Evolutionary conservation across 1,284 basidiomycete species (phyloP).

Genomic region (Cryptococcus sp.): DNA sequence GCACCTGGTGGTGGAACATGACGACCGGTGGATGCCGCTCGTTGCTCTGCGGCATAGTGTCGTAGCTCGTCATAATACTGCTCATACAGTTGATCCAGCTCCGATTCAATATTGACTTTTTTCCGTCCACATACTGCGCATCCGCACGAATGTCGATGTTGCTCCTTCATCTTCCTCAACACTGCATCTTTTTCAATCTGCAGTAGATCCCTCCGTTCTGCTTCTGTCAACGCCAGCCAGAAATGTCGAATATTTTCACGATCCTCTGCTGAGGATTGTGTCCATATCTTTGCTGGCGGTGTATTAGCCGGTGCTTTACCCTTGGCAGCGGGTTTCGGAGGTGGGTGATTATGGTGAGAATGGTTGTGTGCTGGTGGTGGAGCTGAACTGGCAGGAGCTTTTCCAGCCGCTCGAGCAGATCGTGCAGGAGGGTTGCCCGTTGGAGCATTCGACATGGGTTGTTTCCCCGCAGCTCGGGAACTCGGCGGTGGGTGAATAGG

Average conservation of each 20-base stretch:
- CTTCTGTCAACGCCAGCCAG: slow-evolving; percentile 85
- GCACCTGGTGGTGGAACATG: slow-evolving; percentile 89
- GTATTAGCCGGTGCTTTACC: slow-evolving; percentile 34
- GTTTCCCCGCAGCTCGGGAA: slow-evolving; percentile 69
- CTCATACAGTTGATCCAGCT: slow-evolving; percentile 98
- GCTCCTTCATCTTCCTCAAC: slow-evolving; percentile 96
- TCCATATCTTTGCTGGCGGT: slow-evolving; percentile 63
- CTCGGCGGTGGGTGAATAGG: slow-evolving; percentile 54
- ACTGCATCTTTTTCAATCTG: slow-evolving; percentile 97
- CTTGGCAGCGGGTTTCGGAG: slow-evolving; percentile 38
- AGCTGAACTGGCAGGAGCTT: slow-evolving; percentile 54
- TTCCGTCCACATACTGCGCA: slow-evolving; percentile 97
- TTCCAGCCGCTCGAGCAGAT: slow-evolving; percentile 49
- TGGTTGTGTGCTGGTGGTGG: slow-evolving; percentile 50
- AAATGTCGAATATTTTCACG: slow-evolving; percentile 95
- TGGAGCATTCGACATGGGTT: slow-evolving; percentile 60
- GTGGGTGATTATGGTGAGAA: slow-evolving; percentile 51
- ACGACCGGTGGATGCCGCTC: slow-evolving; percentile 77
- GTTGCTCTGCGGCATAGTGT: slow-evolving; percentile 95
- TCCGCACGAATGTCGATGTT: slow-evolving; percentile 90
- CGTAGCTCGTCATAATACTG: slow-evolving; percentile 99
- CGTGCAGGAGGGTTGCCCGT: slow-evolving; percentile 45
- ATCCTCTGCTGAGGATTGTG: slow-evolving; percentile 82
- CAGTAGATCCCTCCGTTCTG: slow-evolving; percentile 82
- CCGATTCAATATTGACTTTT: slow-evolving; percentile 97